phyloP scores from a whole-genome alignment of 768 basidiomycete genomes.

The Chiua virens region DNA sequence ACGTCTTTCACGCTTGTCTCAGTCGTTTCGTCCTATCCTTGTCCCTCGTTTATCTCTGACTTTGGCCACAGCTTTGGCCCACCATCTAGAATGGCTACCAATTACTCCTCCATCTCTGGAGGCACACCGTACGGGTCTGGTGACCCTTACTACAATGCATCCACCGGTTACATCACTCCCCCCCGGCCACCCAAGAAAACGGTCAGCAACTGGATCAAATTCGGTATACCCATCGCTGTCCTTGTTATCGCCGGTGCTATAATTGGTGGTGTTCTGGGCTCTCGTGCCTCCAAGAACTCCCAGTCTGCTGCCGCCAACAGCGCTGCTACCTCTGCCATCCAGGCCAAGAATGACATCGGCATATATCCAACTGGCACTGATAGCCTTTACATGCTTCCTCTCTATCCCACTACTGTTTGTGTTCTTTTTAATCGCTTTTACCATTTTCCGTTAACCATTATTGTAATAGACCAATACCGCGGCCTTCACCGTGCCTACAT shows the following conservation, averaged over 20 bases:
- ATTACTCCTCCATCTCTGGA: slow-evolving; percentile 35
- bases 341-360: slow-evolving; percentile 60
- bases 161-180: slow-evolving; percentile 68
- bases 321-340: slow-evolving; percentile 52
- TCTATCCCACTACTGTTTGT: slow-evolving; percentile 89
- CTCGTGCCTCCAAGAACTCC: slow-evolving; percentile 47
- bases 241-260: slow-evolving; percentile 66
- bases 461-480: slow-evolving; percentile 67
- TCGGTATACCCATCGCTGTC: slow-evolving; percentile 66
- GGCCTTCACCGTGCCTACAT: slow-evolving; percentile 69
- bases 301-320: slow-evolving; percentile 15
- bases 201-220: slow-evolving; percentile 71
- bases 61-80: slow-evolving; percentile 14
- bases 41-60: slow-evolving; percentile 24
- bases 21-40: slow-evolving; percentile 11
- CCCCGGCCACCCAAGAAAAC: slow-evolving; percentile 46
- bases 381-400: slow-evolving; percentile 73
- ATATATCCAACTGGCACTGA: slow-evolving; percentile 78
- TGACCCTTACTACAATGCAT: slow-evolving; percentile 68
- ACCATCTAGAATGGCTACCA: slow-evolving; percentile 38
- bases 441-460: neutral
- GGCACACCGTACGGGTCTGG: slow-evolving; percentile 55
- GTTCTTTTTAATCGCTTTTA: neutral
- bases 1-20: slow-evolving; percentile 3
- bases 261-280: slow-evolving; percentile 79